These are phyloP conservation scores for Phyllosticta paracitricarpa DNA, from an alignment of 2,329 filamentous ascomycete species.

Conservation along the genomic window DNA sequence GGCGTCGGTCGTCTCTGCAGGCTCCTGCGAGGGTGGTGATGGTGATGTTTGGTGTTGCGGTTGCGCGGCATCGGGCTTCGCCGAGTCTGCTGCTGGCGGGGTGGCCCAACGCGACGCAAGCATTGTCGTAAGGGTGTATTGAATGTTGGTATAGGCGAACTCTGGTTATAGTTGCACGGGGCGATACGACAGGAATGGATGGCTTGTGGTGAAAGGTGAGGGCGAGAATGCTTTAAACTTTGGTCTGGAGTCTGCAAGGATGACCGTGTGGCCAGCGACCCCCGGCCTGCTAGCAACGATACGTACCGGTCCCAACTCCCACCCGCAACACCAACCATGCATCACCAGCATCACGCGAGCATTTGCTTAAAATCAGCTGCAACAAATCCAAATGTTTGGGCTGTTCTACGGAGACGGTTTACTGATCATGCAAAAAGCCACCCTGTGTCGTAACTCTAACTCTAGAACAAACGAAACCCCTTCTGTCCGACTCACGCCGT, in stretches of 20 bases:
- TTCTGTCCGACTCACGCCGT: neutral
- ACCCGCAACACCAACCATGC: neutral
- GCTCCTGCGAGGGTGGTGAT: neutral
- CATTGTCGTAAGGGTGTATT: neutral
- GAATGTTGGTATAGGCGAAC: neutral
- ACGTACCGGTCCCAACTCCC: neutral
- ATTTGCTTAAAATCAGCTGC: neutral
- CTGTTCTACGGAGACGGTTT: neutral
- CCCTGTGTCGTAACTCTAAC: neutral
- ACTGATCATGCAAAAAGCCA: neutral
- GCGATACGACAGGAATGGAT: neutral
- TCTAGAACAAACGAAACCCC: neutral
- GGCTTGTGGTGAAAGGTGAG: neutral
- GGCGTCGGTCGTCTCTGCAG: neutral
- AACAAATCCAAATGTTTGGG: neutral
- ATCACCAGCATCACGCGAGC: neutral
- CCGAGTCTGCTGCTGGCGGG: neutral
- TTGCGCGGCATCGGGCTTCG: slow-evolving; percentile 1
- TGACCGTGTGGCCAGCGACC: neutral
- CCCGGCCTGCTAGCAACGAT: neutral
- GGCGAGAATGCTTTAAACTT: neutral
- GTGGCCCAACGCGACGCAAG: slow-evolving; percentile 9
- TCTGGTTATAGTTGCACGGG: neutral
- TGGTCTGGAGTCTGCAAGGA: neutral
- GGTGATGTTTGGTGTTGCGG: neutral